These are phyloP conservation scores for Ogataea philodendri DNA, from an alignment of 805 yeast species.

Conservation along the genomic window DNA sequence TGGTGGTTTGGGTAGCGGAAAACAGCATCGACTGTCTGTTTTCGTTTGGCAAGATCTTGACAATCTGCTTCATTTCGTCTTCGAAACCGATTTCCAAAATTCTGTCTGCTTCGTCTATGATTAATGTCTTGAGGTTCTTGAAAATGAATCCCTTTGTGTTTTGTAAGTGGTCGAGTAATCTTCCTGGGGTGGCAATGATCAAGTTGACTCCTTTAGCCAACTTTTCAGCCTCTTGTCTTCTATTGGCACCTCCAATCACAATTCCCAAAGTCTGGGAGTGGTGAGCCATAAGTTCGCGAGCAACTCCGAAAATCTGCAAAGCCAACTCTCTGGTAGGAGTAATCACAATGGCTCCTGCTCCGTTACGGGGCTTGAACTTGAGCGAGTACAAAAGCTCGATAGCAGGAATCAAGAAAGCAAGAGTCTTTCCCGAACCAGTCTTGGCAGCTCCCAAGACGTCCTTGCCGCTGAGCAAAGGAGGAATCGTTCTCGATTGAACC, in stretches of 20 bases:
- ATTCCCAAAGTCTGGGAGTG: conserved; percentile 95
- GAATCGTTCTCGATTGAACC: conserved; percentile 94
- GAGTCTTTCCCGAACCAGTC: conserved; percentile 97
- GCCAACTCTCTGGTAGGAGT: conserved; percentile 99
- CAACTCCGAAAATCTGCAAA: conserved; percentile 95
- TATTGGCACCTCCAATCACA: conserved; percentile 97
- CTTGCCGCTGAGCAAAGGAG: conserved; percentile 92
- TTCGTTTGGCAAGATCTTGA: conserved; percentile 86
- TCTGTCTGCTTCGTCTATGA: conserved; percentile 98
- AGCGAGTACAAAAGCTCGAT: conserved; percentile 86
- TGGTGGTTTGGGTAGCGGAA: conserved; percentile 99
- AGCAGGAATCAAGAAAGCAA: conserved; percentile 95
- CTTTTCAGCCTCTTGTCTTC: conserved; percentile 97
- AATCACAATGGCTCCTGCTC: conserved; percentile 94
- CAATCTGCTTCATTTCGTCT: conserved; percentile 97
- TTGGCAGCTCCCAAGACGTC: conserved; percentile 99
- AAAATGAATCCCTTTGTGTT: conserved; percentile 92
- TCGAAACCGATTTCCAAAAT: conserved; percentile 97
- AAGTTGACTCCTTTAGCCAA: conserved; percentile 90
- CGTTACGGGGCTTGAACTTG: conserved; percentile 95
- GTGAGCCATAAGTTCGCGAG: conserved; percentile 84
- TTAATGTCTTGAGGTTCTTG: conserved; percentile 88
- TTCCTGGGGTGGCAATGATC: conserved; percentile 96
- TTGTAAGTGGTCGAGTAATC: conserved; percentile 93
- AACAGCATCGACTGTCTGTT: conserved; percentile 95